Base-by-base conservation (phyloP, 352 stramenopile species). In the Phytophthora niederhauseri region DNA sequence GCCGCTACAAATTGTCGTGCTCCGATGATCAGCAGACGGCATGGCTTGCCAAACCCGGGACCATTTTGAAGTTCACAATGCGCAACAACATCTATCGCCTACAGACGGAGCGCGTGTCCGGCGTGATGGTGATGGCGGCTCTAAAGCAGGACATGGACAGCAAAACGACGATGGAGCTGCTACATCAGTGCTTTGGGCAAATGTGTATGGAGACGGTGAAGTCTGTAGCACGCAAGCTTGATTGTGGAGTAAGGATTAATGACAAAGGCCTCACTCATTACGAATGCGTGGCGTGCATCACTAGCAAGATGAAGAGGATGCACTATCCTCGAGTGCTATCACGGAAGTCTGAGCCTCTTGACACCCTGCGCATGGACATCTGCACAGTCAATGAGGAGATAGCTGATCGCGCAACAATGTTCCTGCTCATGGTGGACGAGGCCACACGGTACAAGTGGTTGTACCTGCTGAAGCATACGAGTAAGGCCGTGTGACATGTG, bases 381-480 rank as follows among this genome's bases (percentile, higher is more conserved):
- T 66, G 64, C 6, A 26, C 24, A 4, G 9, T 77, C 2, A 61
- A 64, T 28, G 34, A 67, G 1, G 5, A 26, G 2, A 63, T 43
- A 3, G 59, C 61, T 4, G 34, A 46, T 51, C 49, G 57, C 2
- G 30, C 28, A 0, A 65, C n/a, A 8, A 59, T 71, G 38, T 61
- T 72, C 14, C 22, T 76, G 9, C 52, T 76, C 14, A 19, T 72
- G 24, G 53, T 68, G 4, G 52, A 70, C 20, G 59, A 73, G 15
- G 48, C 59, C 0, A 72, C 48, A 0, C 31, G 55, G 12, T 69
- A 50, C 26, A 66, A 70, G 50, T 76, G 69, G 64, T 19, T 11
- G 19, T 76, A 49, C 24, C 24, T 67, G 1, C 1, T 72, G 0
- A 20, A 53, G 15, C 31, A 6, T 0, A 76, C 67, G 59, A 56